Evolutionary conservation across 371 early-diverging fungal genomes (phyloP), one percentile per base, ranked within the genome.

Genomic region (Syncephalastrum racemosum): DNA sequence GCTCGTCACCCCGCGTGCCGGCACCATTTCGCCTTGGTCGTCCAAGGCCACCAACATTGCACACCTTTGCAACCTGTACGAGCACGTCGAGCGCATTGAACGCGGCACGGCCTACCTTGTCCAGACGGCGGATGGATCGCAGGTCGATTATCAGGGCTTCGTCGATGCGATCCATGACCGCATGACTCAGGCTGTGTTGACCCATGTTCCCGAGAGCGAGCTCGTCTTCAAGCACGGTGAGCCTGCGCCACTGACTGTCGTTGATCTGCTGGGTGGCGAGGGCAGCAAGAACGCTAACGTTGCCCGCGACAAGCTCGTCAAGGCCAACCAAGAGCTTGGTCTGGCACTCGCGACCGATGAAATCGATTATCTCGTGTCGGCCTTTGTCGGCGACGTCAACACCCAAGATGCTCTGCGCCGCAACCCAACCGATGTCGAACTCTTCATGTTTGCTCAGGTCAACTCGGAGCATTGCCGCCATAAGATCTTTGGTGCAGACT

Each of bases 391-490:
- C 31, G 64, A 68, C 49, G 13, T 12, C 58, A 71, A 69, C 51
- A 64, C 49, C 19, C 66, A 72, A 51, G 63, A 64, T 58, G 79
- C 66, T 41, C 73, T 90, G 10, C 73, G 68, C 12, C 86, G 96
- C 51, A 90, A 94, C 60, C 97, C 97, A 8, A 96, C 98, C n/a
- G 97, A 98, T 67, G 95, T 93, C 3, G 97, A 97, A 77, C 81
- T 98, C 46, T 93, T 98, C 83, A 98, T 98, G 98, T 98, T 98
- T 89, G 97, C 97, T 44, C 98, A 97, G 70, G 97, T 98, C 68
- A 97, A 98, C 75, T 95, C 96, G 36, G 98, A 98, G 79, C 98
- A 98, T 75, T 98, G 98, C 77, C 86, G 98, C 15, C 98, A 98
- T 87, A 97, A 98, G 85, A 95, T 98, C 59, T 98, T 98, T 80